Base-by-base conservation (phyloP, 108 stramenopile species). In the Epipyxis sp. region DNA sequence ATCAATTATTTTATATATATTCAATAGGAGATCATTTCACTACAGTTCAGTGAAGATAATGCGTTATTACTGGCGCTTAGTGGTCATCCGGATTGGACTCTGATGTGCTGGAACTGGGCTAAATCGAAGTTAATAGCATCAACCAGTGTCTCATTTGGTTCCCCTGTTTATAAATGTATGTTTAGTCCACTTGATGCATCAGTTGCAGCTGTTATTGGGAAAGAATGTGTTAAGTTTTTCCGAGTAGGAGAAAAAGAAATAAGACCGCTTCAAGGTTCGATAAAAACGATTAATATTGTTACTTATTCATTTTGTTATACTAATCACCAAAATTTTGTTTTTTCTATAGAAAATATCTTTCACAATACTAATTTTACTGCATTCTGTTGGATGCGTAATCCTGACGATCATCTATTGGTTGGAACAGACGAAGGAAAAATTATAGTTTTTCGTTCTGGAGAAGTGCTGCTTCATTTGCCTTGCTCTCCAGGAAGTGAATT, bases 81-180 rank as follows among this genome's bases (percentile, higher is more conserved):
- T 40, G 80, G 67, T 25, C 72, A 61, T 1, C 84, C 86, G 0
- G 85, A 85, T 59, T 87, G 84, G 87, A 80, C 37, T 25, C 59
- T 87, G 16, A 79, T 86, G 35, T 29, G 59, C 2, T 89, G 87
- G 87, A 76, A 69, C 77, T 86, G 87, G 84, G 78, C 84, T 45
- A 79, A 76, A 44, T 86, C 80, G 3, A 82, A 82, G 59, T 58
- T 80, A 39, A 27, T 87, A 0, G 81, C 86, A 2, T 59, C 34
- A 40, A 46, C 79, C 50, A 79, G 59, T 10, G 77, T 83, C 16
- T 82, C 82, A 16, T 16, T 32, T 10, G 61, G 61, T 69, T 6
- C 0, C 35, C n/a, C 41, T 20, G 42, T 74, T 2, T 82, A 46
- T 40, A 42, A 85, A 80, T 78, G 78, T 42, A 59, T 59, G 69